Conservation (phyloP, 805 yeast species). For the Grigorovia yakushimaensis region DNA sequence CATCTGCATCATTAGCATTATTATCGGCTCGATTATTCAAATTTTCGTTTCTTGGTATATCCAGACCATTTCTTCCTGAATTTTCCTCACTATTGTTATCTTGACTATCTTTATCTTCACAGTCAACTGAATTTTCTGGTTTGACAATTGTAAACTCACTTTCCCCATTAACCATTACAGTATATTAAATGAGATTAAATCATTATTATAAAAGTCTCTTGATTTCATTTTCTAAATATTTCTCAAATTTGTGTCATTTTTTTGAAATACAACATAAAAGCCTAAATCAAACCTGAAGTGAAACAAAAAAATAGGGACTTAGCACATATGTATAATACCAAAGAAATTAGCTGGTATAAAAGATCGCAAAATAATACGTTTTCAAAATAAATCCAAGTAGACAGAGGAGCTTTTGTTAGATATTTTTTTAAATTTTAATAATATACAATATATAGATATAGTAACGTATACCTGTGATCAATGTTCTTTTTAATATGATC, state of each 20-base stretch:
- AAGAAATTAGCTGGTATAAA: too few species aligned
- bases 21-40: not conserved
- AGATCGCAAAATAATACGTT: too few species aligned
- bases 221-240: too few species aligned
- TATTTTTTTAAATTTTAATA: not conserved
- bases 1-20: not conserved
- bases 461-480: not conserved
- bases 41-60: not conserved
- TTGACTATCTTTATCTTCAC: not conserved
- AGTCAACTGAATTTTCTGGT: too few species aligned
- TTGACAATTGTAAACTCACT: too few species aligned
- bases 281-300: not conserved
- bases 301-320: too few species aligned
- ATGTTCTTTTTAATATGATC: not conserved
- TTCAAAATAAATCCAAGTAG: too few species aligned
- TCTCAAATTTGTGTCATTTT: not conserved
- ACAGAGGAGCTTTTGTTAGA: not conserved
- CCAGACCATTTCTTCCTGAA: not conserved
- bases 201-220: too few species aligned
- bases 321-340: too few species aligned
- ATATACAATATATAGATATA: not conserved
- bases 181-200: too few species aligned
- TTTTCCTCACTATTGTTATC: not conserved
- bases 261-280: too few species aligned
- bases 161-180: not conserved